These are phyloP conservation scores for Spiraea crenata DNA, from an alignment of 331 rosid genomes.

Conservation along the genomic window DNA sequence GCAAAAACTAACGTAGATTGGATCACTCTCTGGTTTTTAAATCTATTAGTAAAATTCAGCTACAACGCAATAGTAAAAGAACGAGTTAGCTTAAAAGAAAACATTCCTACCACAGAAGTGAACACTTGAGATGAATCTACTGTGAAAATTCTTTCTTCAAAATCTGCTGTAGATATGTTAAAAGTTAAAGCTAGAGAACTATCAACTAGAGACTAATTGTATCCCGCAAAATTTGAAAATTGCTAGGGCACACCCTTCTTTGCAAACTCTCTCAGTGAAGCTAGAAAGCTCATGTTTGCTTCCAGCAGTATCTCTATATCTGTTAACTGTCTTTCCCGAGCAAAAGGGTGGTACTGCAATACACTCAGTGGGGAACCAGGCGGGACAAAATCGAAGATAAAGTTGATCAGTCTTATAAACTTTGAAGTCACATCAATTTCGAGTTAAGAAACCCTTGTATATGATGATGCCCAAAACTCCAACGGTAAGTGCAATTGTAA, in stretches of 20 bases:
- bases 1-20: too few relatives aligned
- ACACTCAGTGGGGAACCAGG: background rate
- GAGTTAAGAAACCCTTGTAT: constrained; percentile 46
- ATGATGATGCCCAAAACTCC: constrained; percentile 73
- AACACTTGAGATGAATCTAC: constrained; percentile 1
- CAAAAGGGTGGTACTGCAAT: constrained; percentile 34
- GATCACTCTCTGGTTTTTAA: too few relatives aligned
- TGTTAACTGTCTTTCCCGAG: constrained; percentile 27
- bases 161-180: background rate
- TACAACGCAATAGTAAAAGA: too few relatives aligned
- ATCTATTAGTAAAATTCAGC: too few relatives aligned
- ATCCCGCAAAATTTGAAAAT: constrained; percentile 42
- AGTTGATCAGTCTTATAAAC: background rate
- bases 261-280: constrained; percentile 28
- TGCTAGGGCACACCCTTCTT: constrained; percentile 25
- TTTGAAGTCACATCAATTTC: constrained; percentile 39
- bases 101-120: background rate
- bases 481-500: constrained; percentile 48
- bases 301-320: constrained; percentile 27
- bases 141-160: background rate
- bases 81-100: background rate
- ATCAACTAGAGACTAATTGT: background rate
- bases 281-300: constrained; percentile 26
- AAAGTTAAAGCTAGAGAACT: constrained; percentile 16
- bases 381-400: background rate